These are phyloP conservation scores for Geotrichum reessii DNA, from an alignment of 1,139 yeast species.

Conservation along the genomic window DNA sequence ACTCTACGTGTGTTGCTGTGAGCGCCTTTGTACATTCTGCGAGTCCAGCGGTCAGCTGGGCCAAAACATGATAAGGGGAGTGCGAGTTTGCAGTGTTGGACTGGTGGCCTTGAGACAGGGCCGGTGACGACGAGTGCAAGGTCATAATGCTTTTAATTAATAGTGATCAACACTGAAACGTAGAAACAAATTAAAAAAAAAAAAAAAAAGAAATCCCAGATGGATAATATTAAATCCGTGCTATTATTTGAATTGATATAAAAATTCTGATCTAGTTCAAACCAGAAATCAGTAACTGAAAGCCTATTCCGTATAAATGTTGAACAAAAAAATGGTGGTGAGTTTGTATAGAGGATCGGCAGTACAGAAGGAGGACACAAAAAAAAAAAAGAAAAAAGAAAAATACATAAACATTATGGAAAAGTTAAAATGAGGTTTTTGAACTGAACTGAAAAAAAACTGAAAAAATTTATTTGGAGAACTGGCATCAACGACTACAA, in stretches of 20 bases:
- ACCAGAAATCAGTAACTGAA: neutral
- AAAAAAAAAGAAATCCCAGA: neutral
- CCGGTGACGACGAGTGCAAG: neutral
- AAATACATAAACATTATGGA: neutral
- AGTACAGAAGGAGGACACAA: neutral
- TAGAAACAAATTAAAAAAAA: no score
- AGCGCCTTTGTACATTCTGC: neutral
- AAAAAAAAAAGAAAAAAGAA: no score
- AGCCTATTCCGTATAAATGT: neutral
- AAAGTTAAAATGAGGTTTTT: neutral
- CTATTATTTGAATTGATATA: neutral
- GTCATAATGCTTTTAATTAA: neutral
- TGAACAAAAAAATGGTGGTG: neutral
- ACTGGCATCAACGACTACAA: no score
- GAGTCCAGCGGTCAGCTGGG: slow-evolving; percentile 7
- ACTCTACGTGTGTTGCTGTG: slow-evolving; percentile 16
- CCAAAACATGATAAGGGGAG: slow-evolving; percentile 13
- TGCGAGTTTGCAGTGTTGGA: neutral
- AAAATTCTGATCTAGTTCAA: neutral
- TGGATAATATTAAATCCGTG: neutral
- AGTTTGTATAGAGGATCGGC: neutral
- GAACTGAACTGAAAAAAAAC: neutral
- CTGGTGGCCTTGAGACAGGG: no score
- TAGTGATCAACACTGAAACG: no score
- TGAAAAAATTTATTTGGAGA: no score